A percentile compares a stretch with the other conserved stretches of the same genome.
These are phyloP conservation scores for Magnaporthiopsis poae DNA, from an alignment of 2,329 filamentous ascomycete genomes.

Conservation along the genomic window DNA sequence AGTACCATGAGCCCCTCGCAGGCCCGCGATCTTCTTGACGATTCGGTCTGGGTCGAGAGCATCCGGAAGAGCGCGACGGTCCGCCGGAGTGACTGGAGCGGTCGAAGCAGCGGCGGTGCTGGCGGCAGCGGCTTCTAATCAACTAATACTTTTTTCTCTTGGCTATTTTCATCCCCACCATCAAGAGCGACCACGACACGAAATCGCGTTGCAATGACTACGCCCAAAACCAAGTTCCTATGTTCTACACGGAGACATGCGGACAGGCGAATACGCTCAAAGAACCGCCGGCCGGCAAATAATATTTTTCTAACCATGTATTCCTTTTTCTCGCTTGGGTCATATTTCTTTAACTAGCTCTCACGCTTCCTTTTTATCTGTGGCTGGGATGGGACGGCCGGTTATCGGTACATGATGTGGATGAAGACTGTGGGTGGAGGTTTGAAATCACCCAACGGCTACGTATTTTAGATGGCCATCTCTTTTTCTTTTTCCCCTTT, in stretches of 20 bases:
- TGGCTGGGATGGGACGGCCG: neutral
- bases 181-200: neutral
- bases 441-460: neutral
- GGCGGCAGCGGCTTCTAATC: constrained; percentile 42
- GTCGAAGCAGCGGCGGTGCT: neutral
- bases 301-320: neutral
- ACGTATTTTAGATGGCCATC: neutral
- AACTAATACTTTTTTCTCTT: constrained; percentile 31
- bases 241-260: neutral
- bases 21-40: constrained; percentile 75
- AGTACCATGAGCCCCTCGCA: constrained; percentile 66
- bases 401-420: neutral
- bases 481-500: neutral
- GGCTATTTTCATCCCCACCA: neutral
- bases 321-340: neutral
- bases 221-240: neutral
- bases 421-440: neutral
- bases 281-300: neutral
- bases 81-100: constrained; percentile 24
- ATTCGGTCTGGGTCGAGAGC: constrained; percentile 87
- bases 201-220: neutral
- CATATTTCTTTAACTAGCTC: neutral
- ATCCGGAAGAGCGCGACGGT: constrained; percentile 78
- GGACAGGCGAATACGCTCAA: neutral
- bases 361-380: neutral